Evolutionary conservation across 2,329 filamentous ascomycete genomes (phyloP), one percentile per base, ranked within the genome.

Genomic region (Fusarium chaquense): DNA sequence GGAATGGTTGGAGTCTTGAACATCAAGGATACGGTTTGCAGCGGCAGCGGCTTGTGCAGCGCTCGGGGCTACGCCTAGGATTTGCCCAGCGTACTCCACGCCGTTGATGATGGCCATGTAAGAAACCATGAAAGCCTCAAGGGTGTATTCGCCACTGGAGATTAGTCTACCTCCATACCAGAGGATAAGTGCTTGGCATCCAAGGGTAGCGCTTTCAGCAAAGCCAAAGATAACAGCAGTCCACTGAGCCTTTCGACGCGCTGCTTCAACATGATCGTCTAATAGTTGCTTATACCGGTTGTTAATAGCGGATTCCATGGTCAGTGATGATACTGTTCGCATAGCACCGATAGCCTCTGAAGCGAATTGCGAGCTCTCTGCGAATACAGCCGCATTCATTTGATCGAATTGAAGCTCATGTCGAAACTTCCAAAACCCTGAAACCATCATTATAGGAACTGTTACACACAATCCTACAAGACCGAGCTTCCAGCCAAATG

Each of bases 281-380:
- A 93, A 83, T 5, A 93, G 82, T 0, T 67, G 74, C 10, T 85
- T 80, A 72, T 93, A 94, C 20, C 89, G 85, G 2, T 83, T 73
- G 41, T 85, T 83, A 59, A 93, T 91, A 24, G 83, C 81, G 57
- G 89, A 83, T 75, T 94, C 91, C 74, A 94, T 86, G 1, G 89
- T 91, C 11, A 94, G 82, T 1, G 90, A 86, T 0, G 89, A 81
- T 5, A 94, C 91, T 0, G 91, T 94, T 8, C 91, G 85, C 76
- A 93, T 92, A 0, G 91, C 91, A 1, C 88, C 85, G 30, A 94
- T 91, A 4, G 90, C 87, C 77, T 94, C 92, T 3, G 90, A 87
- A 0, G 90, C 91, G 67, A 93, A 93, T 71, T 91, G 87, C 18
- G 91, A 92, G 72, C 90, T 92, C 65, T 90, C 87, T n/a, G 86